These are phyloP conservation scores for Oryza punctata DNA, from an alignment of 176 grass and related monocot genomes.

Conservation along the genomic window DNA sequence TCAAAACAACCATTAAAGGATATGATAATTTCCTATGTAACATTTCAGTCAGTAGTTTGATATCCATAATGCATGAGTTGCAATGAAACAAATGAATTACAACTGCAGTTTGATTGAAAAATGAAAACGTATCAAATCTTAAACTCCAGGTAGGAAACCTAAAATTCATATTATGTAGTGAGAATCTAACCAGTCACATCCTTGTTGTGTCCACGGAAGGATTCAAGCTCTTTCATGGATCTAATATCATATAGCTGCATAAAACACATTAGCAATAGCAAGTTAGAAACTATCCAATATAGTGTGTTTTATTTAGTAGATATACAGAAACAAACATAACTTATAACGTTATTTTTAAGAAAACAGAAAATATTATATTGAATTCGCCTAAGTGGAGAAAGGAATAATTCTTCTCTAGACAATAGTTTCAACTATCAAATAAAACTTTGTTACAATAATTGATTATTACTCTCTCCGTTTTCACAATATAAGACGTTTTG, in stretches of 20 bases:
- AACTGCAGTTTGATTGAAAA: background rate
- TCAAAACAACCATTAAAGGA: conserved; percentile 27
- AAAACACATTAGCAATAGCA: conserved; percentile 41
- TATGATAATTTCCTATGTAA: background rate
- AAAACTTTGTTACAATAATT: background rate
- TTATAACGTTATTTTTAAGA: background rate
- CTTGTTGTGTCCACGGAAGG: conserved; percentile 96
- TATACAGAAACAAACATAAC: no score
- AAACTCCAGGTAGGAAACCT: conserved; percentile 7
- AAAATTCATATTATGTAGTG: conserved; percentile 32
- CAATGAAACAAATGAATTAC: conserved; percentile 19
- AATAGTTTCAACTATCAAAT: conserved; percentile 6
- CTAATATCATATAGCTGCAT: conserved; percentile 99
- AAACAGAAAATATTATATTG: background rate
- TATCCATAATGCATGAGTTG: background rate
- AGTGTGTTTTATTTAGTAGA: no score
- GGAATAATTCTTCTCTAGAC: background rate
- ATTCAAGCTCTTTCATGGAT: conserved; percentile 99
- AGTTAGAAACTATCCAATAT: conserved; percentile 12
- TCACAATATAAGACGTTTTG: no score
- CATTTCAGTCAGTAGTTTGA: background rate
- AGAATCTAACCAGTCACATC: conserved; percentile 83
- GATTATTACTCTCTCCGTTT: background rate
- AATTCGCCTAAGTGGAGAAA: background rate
- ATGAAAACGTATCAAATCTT: background rate